Evolutionary conservation across 2,329 filamentous ascomycete species (phyloP).

Genomic region (Paramyrothecium sp.): DNA sequence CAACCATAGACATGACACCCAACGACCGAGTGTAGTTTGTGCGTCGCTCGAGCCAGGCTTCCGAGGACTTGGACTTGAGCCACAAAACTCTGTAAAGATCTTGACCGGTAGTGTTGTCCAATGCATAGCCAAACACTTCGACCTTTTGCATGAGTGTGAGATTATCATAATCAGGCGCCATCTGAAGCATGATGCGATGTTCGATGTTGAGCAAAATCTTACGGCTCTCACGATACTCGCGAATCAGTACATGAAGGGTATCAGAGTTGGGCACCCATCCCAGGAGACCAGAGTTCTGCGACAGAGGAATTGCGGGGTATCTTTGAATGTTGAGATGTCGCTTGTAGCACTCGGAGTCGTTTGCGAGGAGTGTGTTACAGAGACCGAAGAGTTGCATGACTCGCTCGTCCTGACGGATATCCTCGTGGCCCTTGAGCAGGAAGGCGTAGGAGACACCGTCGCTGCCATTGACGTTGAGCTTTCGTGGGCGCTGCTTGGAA

Average conservation of each 20-base stretch:
- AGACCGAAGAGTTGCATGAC: conserved; percentile 99
- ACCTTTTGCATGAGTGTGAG: conserved; percentile 99
- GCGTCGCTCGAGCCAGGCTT: conserved; percentile 93
- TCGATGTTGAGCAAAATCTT: conserved; percentile 99
- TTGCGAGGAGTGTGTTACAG: conserved; percentile 90
- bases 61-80: conserved; percentile 98
- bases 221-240: conserved; percentile 93
- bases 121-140: conserved; percentile 97
- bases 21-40: conserved; percentile 99
- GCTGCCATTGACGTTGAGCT: conserved; percentile 83
- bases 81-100: conserved; percentile 97
- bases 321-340: conserved; percentile 94
- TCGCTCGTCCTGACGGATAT: conserved; percentile 97
- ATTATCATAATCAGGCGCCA: conserved; percentile 98
- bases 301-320: conserved; percentile 95
- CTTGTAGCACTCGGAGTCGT: conserved; percentile 96
- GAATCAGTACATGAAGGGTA: conserved; percentile 92
- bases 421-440: conserved; percentile 96
- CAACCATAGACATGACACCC: conserved; percentile 99
- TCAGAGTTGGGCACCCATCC: conserved; percentile 98
- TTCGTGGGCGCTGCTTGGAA: conserved; percentile 93
- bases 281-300: conserved; percentile 90
- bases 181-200: conserved; percentile 99
- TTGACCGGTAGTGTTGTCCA: conserved; percentile 98
- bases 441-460: conserved; percentile 88